Conservation (phyloP, 345 rosid genomes). For the Moricandia moricandioides region DNA sequence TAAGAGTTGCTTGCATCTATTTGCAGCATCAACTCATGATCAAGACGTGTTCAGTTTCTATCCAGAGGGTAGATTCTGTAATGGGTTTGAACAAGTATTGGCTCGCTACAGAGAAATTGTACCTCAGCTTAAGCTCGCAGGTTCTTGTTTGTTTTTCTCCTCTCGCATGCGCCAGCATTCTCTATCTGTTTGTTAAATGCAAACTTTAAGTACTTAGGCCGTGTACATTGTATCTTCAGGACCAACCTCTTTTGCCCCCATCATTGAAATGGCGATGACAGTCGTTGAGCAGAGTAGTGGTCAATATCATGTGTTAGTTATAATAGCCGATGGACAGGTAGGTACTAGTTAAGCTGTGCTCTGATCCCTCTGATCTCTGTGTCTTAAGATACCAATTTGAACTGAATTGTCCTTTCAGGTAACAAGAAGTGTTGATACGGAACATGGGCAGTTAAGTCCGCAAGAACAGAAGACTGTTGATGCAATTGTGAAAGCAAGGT, state of each 20-base stretch:
- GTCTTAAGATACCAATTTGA: too few relatives aligned
- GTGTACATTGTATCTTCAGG: slow-evolving; percentile 44
- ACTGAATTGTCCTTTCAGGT: slow-evolving; percentile 52
- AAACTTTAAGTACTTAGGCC: background rate
- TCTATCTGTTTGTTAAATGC: slow-evolving; percentile 11
- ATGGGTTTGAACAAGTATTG: slow-evolving; percentile 93
- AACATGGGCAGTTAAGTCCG: slow-evolving; percentile 64
- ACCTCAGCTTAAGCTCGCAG: slow-evolving; percentile 85
- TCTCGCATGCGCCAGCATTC: slow-evolving; percentile 14
- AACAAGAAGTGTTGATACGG: slow-evolving; percentile 70
- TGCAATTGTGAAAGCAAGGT: slow-evolving; percentile 95
- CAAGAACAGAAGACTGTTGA: slow-evolving; percentile 91
- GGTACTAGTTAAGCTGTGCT: too few relatives aligned
- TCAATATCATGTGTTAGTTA: slow-evolving; percentile 90
- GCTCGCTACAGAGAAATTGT: slow-evolving; percentile 71
- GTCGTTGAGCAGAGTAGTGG: slow-evolving; percentile 88
- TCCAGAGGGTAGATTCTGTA: slow-evolving; percentile 60
- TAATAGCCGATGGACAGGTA: slow-evolving; percentile 99
- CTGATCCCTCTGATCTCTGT: too few relatives aligned
- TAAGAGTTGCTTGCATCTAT: too few relatives aligned
- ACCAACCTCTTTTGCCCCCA: slow-evolving; percentile 94
- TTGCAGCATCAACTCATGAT: slow-evolving; percentile 92
- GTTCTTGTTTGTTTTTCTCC: slow-evolving; percentile 40
- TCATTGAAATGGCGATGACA: slow-evolving; percentile 91
- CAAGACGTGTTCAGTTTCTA: slow-evolving; percentile 88